Conservation (phyloP, 2,329 filamentous ascomycete species). For the Colletotrichum phormii region DNA sequence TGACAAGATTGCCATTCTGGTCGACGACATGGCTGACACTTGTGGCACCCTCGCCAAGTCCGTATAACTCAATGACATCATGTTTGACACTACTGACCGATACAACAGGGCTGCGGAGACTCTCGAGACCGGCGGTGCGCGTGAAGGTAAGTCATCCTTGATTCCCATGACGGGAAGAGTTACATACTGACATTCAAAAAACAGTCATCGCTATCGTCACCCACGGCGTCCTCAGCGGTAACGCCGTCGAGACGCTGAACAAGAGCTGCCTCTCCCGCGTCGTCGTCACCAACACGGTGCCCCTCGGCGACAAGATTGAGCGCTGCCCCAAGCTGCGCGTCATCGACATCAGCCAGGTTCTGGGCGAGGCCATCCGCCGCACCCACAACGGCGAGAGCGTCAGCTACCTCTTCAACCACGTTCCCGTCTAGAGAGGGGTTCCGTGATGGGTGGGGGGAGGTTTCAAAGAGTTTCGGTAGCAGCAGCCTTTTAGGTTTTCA, state of each 20-base stretch:
- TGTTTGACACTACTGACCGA: neutral
- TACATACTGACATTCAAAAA: neutral
- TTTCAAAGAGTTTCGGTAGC: neutral
- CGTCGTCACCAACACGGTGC: constrained; percentile 85
- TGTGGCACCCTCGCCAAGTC: constrained; percentile 89
- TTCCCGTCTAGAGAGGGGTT: constrained; percentile 45
- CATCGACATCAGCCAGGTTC: constrained; percentile 90
- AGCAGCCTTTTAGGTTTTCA: neutral
- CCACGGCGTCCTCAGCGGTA: constrained; percentile 90
- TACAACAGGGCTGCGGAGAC: constrained; percentile 29
- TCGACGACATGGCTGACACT: constrained; percentile 98
- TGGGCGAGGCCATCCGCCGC: constrained; percentile 67
- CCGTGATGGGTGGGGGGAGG: neutral
- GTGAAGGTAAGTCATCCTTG: constrained; percentile 17
- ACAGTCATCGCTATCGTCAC: constrained; percentile 89
- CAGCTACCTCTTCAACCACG: constrained; percentile 66
- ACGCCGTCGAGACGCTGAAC: constrained; percentile 88
- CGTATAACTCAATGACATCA: constrained; percentile 54
- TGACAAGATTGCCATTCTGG: constrained; percentile 92
- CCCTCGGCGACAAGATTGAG: constrained; percentile 77
- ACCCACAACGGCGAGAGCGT: constrained; percentile 74
- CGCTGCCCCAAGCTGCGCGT: constrained; percentile 84
- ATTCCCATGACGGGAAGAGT: neutral
- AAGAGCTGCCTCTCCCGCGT: constrained; percentile 79
- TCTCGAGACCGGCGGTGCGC: constrained; percentile 29